phyloP scores from a whole-genome alignment of 2,329 filamentous ascomycete species.

The Ceratocystis cacaofunesta region DNA sequence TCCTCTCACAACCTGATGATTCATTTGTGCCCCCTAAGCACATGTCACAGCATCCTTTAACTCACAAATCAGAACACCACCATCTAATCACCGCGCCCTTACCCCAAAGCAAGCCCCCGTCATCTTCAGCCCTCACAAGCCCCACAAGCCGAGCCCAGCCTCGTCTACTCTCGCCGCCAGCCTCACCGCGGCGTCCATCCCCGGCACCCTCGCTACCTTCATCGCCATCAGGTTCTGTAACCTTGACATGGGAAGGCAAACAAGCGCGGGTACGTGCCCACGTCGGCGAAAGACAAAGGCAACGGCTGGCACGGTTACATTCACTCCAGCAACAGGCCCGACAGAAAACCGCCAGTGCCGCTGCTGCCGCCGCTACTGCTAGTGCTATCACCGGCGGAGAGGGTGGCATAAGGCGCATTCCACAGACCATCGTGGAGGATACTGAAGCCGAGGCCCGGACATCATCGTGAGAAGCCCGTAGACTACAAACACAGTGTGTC shows the following conservation, averaged over 20 bases:
- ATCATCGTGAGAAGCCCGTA: not conserved
- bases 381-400: too few relatives aligned
- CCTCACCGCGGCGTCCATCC: not conserved
- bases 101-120: not conserved
- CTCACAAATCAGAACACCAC: not conserved
- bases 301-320: not conserved
- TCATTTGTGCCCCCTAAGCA: not conserved
- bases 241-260: not conserved
- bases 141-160: not conserved
- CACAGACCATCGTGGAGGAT: slow-evolving; percentile 6
- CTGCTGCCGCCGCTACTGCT: not conserved
- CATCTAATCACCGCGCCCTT: not conserved
- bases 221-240: not conserved
- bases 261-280: not conserved
- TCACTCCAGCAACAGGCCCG: not conserved
- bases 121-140: not conserved
- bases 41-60: not conserved
- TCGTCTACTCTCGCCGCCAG: slow-evolving; percentile 1
- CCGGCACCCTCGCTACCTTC: not conserved
- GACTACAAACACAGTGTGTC: not conserved
- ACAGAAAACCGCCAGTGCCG: not conserved
- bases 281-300: slow-evolving; percentile 5
- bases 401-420: not conserved
- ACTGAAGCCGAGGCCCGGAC: not conserved
- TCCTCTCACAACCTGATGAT: not conserved